A percentile compares a stretch with the other conserved stretches of the same genome.
phyloP scores from a whole-genome alignment of 352 stramenopile species.

The Phytopythium sindhum region DNA sequence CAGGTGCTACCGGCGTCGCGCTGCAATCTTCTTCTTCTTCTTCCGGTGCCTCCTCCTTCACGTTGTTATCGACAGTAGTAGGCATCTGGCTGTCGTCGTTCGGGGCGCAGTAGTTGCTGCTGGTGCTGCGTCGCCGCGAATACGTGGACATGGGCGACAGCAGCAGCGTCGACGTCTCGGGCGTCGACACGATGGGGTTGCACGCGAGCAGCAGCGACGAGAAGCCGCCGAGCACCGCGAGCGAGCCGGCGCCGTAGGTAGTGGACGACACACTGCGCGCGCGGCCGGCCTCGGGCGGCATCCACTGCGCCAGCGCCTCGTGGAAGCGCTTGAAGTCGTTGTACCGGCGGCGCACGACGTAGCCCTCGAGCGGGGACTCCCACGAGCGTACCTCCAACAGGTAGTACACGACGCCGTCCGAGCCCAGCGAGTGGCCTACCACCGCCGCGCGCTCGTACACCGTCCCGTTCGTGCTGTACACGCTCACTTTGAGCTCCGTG shows the following conservation, averaged over 20 bases:
- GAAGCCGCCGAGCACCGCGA: conserved; percentile 16
- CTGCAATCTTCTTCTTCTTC: not conserved
- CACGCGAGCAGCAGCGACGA: conserved; percentile 54
- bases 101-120: conserved; percentile 5
- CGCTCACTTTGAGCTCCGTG: conserved; percentile 45
- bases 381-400: conserved; percentile 68
- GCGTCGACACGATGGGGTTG: conserved; percentile 27
- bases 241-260: conserved; percentile 5
- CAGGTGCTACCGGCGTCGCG: not conserved
- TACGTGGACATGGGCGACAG: conserved; percentile 33
- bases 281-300: conserved; percentile 35
- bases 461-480: conserved; percentile 64
- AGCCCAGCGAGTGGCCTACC: conserved; percentile 59
- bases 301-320: conserved; percentile 40
- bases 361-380: conserved; percentile 71
- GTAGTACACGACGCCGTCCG: conserved; percentile 72
- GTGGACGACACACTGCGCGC: conserved; percentile 16
- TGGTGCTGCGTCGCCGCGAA: not conserved
- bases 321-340: conserved; percentile 75
- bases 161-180: conserved; percentile 48
- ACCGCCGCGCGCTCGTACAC: conserved; percentile 74
- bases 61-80: not conserved
- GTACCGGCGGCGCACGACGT: conserved; percentile 73
- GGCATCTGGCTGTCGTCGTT: not conserved
- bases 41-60: not conserved